Evolutionary conservation across 1,139 yeast genomes (phyloP).

Genomic region (Lodderomyces jiufengensis): DNA sequence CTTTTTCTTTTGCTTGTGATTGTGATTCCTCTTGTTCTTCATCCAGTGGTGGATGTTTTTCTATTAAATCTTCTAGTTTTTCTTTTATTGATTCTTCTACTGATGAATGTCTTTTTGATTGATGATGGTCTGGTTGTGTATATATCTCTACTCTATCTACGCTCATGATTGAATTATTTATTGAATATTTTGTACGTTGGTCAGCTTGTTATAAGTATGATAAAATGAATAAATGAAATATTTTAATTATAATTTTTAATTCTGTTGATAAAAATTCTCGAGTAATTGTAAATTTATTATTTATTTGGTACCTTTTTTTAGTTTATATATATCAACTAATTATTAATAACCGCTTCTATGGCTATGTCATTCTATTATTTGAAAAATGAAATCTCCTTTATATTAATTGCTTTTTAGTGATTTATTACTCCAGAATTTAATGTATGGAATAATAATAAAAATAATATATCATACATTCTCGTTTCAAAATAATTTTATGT

Average conservation of each 20-base stretch:
- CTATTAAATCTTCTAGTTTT: constrained; percentile 10
- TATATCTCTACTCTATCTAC: constrained; percentile 9
- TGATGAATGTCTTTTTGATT: constrained; percentile 1
- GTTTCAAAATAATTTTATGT: neutral
- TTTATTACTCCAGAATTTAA: too few relatives aligned
- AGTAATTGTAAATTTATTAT: neutral
- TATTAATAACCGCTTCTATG: too few relatives aligned
- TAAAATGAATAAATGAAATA: too few relatives aligned
- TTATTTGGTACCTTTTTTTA: neutral
- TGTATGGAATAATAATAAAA: too few relatives aligned
- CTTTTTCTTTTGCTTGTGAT: neutral
- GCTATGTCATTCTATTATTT: too few relatives aligned
- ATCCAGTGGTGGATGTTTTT: constrained; percentile 8
- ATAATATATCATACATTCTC: neutral
- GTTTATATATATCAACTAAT: neutral
- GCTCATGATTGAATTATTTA: constrained; percentile 6
- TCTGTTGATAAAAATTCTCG: too few relatives aligned
- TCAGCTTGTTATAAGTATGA: too few relatives aligned
- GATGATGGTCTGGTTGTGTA: constrained; percentile 10
- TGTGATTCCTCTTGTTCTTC: neutral
- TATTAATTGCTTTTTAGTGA: too few relatives aligned
- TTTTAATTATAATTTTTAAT: too few relatives aligned
- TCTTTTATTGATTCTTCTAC: constrained; percentile 6
- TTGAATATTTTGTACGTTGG: too few relatives aligned
- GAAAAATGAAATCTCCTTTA: too few relatives aligned